Conservation (phyloP, 225 moss, liverwort and hornwort genomes). For the Anthoceros angustus region DNA sequence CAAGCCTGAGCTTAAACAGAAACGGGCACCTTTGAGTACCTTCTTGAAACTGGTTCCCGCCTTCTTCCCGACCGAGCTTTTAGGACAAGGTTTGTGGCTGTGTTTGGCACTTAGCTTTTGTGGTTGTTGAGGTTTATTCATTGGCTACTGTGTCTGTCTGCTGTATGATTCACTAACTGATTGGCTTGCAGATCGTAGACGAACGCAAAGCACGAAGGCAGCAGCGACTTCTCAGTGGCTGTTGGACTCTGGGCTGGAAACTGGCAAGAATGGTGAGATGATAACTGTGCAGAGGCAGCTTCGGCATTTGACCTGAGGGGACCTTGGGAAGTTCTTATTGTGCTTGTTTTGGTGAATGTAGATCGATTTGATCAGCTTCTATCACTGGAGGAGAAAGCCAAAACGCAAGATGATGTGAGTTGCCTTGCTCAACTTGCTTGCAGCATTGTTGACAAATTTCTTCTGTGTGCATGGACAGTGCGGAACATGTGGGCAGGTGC, state of each 20-base stretch:
- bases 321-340: neutral
- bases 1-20: constrained; percentile 50
- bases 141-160: neutral
- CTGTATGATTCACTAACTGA: constrained; percentile 10
- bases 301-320: neutral
- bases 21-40: constrained; percentile 61
- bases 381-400: constrained; percentile 25
- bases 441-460: neutral
- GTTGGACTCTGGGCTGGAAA: constrained; percentile 31
- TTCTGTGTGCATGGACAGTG: neutral
- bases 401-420: constrained; percentile 29
- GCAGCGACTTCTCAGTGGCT: constrained; percentile 54
- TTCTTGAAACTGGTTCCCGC: constrained; percentile 69
- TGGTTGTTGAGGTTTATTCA: neutral
- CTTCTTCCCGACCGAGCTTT: constrained; percentile 69
- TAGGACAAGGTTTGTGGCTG: constrained; percentile 51
- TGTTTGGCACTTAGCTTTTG: neutral
- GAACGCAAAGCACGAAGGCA: constrained; percentile 30
- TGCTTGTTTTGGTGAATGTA: constrained; percentile 13
- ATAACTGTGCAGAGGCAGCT: neutral
- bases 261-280: constrained; percentile 47
- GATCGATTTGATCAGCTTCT: constrained; percentile 40
- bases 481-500: neutral
- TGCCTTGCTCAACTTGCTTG: neutral
- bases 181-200: constrained; percentile 26